Percentiles rank a stretch among this genome's conserved stretches.
Evolutionary conservation across 129 eudicot genomes (phyloP).

Genomic region (Tanacetum coccineum): DNA sequence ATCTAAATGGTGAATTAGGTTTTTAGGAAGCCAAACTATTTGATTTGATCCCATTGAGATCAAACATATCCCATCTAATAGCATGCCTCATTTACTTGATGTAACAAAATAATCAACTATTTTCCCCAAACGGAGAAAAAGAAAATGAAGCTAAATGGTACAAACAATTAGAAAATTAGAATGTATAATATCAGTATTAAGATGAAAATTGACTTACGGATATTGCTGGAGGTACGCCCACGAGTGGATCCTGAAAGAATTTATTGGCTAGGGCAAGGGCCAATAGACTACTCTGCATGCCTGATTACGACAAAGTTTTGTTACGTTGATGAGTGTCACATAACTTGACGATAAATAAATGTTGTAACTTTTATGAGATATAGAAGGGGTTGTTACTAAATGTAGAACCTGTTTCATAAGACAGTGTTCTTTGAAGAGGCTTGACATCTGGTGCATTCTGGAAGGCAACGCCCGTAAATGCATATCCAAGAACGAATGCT

Average conservation of each 20-base stretch:
- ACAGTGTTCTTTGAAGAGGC: constrained; percentile 92
- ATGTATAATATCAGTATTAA: constrained; percentile 1
- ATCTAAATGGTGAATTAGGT: too few relatives aligned
- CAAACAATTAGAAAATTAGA: neutral
- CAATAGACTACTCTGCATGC: constrained; percentile 98
- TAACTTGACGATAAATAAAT: neutral
- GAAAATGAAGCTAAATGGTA: too few relatives aligned
- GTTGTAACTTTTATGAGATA: too few relatives aligned
- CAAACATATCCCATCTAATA: too few relatives aligned
- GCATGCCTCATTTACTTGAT: neutral
- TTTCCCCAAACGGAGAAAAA: too few relatives aligned
- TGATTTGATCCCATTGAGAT: too few relatives aligned
- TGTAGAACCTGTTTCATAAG: constrained; percentile 80
- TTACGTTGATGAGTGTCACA: neutral
- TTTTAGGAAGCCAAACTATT: too few relatives aligned
- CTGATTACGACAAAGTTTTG: constrained; percentile 23
- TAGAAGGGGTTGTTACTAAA: neutral
- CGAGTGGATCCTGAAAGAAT: constrained; percentile 90
- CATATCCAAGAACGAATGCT: constrained; percentile 70
- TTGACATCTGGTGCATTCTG: constrained; percentile 65
- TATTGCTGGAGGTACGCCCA: constrained; percentile 93
- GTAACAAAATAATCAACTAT: neutral
- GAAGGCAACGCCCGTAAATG: constrained; percentile 61
- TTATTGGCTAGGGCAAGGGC: constrained; percentile 94
- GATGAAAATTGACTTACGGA: constrained; percentile 55